Conservation (phyloP, 2,329 filamentous ascomycete species). For the Hypoxylon sp. region DNA sequence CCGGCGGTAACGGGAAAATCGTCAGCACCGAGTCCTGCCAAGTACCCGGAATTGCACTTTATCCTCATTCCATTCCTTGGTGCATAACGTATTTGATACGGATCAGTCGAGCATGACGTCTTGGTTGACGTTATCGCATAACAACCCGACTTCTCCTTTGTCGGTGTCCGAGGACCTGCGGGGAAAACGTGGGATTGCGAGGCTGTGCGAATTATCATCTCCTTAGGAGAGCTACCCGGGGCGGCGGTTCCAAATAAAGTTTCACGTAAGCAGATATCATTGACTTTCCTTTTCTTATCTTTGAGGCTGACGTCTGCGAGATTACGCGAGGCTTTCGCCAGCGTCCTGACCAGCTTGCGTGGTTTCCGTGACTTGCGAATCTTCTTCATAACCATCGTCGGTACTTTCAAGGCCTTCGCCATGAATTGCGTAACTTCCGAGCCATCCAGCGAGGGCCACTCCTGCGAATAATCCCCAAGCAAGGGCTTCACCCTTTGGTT, state of each 20-base stretch:
- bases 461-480: conserved; percentile 91
- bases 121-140: neutral
- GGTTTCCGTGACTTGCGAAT: conserved; percentile 24
- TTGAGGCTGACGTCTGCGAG: conserved; percentile 10
- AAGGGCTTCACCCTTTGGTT: conserved; percentile 85
- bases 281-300: neutral
- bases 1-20: neutral
- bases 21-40: neutral
- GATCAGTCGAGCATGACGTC: neutral
- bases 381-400: conserved; percentile 61
- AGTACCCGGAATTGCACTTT: neutral
- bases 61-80: neutral
- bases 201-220: conserved; percentile 7
- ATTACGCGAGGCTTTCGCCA: conserved; percentile 24
- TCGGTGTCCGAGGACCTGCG: neutral
- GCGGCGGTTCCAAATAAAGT: conserved; percentile 15
- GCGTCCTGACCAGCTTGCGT: conserved; percentile 41
- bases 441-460: conserved; percentile 83
- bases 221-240: conserved; percentile 1
- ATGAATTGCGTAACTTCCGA: conserved; percentile 83
- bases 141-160: neutral
- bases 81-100: neutral
- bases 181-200: neutral
- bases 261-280: conserved; percentile 40
- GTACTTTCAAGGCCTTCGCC: conserved; percentile 73